Conservation (phyloP, 2,329 filamentous ascomycete genomes). For the Alternaria brassicicola region DNA sequence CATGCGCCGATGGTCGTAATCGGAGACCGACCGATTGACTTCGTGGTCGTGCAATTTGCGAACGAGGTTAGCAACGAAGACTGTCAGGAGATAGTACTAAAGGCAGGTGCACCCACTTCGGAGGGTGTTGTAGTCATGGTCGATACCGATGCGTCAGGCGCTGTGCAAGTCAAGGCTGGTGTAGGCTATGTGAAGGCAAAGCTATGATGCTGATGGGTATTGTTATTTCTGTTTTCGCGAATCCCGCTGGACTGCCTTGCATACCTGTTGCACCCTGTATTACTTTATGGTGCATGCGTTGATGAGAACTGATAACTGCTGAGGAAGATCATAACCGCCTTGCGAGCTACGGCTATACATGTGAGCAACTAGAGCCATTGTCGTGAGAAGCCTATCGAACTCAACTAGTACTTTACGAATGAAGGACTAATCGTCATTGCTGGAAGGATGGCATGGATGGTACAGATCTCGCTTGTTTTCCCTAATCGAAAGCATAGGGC, state of each 20-base stretch:
- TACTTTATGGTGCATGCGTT: background rate
- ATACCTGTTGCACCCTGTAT: background rate
- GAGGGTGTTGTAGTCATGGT: conserved; percentile 46
- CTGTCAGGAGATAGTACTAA: conserved; percentile 75
- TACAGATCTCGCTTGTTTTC: conserved; percentile 5
- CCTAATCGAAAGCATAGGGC: background rate
- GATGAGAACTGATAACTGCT: background rate
- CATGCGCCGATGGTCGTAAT: conserved; percentile 96
- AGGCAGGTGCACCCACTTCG: conserved; percentile 30
- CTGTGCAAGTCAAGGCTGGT: conserved; percentile 45
- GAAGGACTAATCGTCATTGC: background rate
- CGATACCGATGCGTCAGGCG: conserved; percentile 41
- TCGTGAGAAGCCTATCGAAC: background rate
- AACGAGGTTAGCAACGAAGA: conserved; percentile 85
- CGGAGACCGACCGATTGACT: conserved; percentile 74
- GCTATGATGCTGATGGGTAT: conserved; percentile 15
- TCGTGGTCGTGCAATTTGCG: conserved; percentile 81
- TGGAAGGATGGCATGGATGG: background rate
- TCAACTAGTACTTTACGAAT: background rate
- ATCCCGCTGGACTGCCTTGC: background rate
- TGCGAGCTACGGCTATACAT: background rate
- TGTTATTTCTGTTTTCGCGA: background rate
- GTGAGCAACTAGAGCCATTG: background rate
- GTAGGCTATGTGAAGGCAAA: conserved; percentile 42
- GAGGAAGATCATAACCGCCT: background rate